Percentiles rank a stretch among this genome's conserved stretches.
Evolutionary conservation across 2,329 filamentous ascomycete genomes (phyloP).

Genomic region (Aspergillus cejpii): DNA sequence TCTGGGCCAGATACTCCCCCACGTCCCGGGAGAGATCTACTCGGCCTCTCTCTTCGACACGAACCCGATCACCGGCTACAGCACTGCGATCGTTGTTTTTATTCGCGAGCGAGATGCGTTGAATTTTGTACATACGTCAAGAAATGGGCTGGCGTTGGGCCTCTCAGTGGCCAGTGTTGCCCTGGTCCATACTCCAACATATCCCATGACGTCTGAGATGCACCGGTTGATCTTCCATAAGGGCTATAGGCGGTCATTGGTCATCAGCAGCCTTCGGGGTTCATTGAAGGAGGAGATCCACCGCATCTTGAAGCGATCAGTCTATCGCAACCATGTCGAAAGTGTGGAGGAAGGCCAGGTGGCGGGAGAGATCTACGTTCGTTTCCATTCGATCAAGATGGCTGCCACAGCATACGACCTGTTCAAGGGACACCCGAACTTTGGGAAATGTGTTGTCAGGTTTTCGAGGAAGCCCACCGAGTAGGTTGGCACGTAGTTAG

Average conservation of each 20-base stretch:
- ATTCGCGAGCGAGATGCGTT: constrained; percentile 21
- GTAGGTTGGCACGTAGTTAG: neutral
- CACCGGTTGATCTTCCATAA: constrained; percentile 15
- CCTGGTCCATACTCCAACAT: constrained; percentile 27
- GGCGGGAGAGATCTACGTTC: constrained; percentile 10
- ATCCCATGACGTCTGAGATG: constrained; percentile 23
- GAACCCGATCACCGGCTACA: constrained; percentile 22
- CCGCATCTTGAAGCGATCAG: constrained; percentile 7
- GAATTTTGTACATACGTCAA: constrained; percentile 17
- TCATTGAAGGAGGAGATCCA: constrained; percentile 7
- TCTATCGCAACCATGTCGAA: constrained; percentile 14
- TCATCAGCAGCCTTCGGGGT: constrained; percentile 12
- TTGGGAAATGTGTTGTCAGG: constrained; percentile 12
- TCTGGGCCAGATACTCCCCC: constrained; percentile 22
- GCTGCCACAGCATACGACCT: constrained; percentile 11
- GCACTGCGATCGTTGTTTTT: constrained; percentile 29
- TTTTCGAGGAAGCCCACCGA: constrained; percentile 10
- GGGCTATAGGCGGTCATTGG: constrained; percentile 25
- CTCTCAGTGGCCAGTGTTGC: constrained; percentile 16
- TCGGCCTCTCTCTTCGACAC: constrained; percentile 28
- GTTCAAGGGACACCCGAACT: constrained; percentile 9
- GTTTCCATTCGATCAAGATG: constrained; percentile 19
- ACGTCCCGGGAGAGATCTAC: constrained; percentile 23
- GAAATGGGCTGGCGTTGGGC: constrained; percentile 17
- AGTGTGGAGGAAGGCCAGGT: constrained; percentile 11